These are phyloP conservation scores for Castanopsis chinensis DNA, from an alignment of 306 rosid genomes.

Conservation along the genomic window DNA sequence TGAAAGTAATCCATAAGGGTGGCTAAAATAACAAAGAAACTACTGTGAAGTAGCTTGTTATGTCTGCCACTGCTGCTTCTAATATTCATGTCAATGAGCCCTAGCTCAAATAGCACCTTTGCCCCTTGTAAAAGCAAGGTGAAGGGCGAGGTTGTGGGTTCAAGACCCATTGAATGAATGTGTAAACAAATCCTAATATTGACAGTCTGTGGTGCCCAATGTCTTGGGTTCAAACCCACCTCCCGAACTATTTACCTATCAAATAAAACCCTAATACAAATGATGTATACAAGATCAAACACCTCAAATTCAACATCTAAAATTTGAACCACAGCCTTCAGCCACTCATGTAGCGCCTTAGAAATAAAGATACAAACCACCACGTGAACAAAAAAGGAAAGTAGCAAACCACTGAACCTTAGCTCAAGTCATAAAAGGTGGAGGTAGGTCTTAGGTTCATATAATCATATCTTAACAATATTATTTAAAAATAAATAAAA, in stretches of 20 bases:
- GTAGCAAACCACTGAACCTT: neutral
- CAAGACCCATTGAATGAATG: too few species aligned
- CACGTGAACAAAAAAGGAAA: neutral
- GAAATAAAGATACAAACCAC: constrained; percentile 2
- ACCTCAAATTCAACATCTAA: too few species aligned
- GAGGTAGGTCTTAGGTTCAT: neutral
- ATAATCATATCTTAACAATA: neutral
- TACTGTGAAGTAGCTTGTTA: neutral
- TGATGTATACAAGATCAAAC: too few species aligned
- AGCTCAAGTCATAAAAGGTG: neutral
- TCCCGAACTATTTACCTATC: too few species aligned
- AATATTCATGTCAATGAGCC: neutral
- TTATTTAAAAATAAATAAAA: too few species aligned
- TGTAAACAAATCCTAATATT: too few species aligned
- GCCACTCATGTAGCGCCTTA: too few species aligned
- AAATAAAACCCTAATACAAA: too few species aligned
- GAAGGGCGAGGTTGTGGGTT: too few species aligned
- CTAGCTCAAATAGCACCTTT: too few species aligned
- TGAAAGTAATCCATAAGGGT: neutral
- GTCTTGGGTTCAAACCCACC: too few species aligned
- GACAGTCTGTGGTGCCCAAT: neutral
- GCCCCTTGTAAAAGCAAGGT: too few species aligned
- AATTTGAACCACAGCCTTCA: neutral
- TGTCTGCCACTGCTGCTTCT: neutral
- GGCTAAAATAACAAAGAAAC: neutral